Percentiles rank a stretch among this genome's conserved stretches.
Conservation (phyloP, 2,329 filamentous ascomycete genomes). For the Apiospora malaysiana region DNA sequence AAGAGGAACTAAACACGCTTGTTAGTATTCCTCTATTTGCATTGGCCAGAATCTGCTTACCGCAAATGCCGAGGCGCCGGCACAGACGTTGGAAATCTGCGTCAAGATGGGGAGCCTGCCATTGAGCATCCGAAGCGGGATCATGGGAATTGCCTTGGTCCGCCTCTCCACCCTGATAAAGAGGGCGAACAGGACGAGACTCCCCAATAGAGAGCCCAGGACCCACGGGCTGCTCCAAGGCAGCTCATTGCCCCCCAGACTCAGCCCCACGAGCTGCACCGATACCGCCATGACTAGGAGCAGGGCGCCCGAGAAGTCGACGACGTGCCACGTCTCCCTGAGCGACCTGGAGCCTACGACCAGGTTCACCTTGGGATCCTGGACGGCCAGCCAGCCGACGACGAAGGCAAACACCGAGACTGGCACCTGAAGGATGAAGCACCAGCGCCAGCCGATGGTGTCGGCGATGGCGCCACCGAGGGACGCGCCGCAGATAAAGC, state of each 20-base stretch:
- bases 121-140: slow-evolving; percentile 62
- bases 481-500: slow-evolving; percentile 66
- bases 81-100: slow-evolving; percentile 64
- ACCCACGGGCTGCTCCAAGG: slow-evolving; percentile 58
- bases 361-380: slow-evolving; percentile 47
- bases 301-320: slow-evolving; percentile 64
- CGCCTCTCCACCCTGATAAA: slow-evolving; percentile 56
- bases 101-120: slow-evolving; percentile 60
- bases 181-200: slow-evolving; percentile 47
- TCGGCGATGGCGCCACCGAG: slow-evolving; percentile 67
- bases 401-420: slow-evolving; percentile 60
- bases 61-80: slow-evolving; percentile 66
- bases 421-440: slow-evolving; percentile 67
- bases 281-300: slow-evolving; percentile 65
- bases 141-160: slow-evolving; percentile 57
- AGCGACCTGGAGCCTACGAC: slow-evolving; percentile 21
- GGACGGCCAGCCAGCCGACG: slow-evolving; percentile 59
- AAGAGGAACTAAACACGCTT: slow-evolving; percentile 60
- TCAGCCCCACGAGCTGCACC: slow-evolving; percentile 60
- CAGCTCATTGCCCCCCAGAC: slow-evolving; percentile 61
- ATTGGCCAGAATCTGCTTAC: slow-evolving; percentile 45
- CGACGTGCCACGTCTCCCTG: slow-evolving; percentile 53
- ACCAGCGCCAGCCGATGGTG: slow-evolving; percentile 71
- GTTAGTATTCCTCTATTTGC: neutral
- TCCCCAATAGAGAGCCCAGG: slow-evolving; percentile 49